Conservation (phyloP, 371 early-diverging fungal genomes). For the Encephalitozoon cuniculi region DNA sequence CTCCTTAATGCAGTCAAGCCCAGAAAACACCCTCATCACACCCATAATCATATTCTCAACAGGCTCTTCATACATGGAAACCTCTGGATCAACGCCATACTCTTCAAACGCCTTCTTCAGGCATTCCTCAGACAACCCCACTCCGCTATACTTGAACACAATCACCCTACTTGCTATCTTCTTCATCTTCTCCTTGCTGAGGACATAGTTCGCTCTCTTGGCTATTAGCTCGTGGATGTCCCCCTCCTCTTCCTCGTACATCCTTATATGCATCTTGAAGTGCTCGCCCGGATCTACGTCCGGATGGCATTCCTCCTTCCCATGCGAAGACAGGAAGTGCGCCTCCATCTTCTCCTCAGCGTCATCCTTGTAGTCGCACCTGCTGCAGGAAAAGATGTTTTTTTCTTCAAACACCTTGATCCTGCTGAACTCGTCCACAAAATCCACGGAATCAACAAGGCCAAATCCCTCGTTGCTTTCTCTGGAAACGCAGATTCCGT, state of each 20-base stretch:
- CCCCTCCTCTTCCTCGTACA: neutral
- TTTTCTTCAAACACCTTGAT: constrained; percentile 29
- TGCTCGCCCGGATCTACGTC: neutral
- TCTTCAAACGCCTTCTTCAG: neutral
- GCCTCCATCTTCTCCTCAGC: constrained; percentile 37
- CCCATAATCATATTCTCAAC: neutral
- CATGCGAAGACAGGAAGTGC: constrained; percentile 26
- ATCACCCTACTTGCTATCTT: neutral
- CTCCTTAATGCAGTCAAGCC: constrained; percentile 56
- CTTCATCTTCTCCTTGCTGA: constrained; percentile 21
- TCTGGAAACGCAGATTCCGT: constrained; percentile 17
- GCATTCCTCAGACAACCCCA: neutral
- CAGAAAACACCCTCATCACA: constrained; percentile 45
- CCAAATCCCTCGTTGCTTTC: neutral
- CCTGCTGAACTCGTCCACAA: constrained; percentile 58
- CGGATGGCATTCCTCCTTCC: neutral
- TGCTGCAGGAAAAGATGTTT: constrained; percentile 18
- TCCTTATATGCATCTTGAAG: neutral
- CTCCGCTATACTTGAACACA: neutral
- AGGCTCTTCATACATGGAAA: neutral
- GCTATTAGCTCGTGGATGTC: neutral
- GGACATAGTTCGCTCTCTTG: neutral
- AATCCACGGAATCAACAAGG: constrained; percentile 42
- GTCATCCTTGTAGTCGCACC: constrained; percentile 47
- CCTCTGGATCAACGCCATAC: neutral